These are phyloP conservation scores for Ceratobasidium sp. DNA, from an alignment of 1,284 basidiomycete species.

Conservation along the genomic window DNA sequence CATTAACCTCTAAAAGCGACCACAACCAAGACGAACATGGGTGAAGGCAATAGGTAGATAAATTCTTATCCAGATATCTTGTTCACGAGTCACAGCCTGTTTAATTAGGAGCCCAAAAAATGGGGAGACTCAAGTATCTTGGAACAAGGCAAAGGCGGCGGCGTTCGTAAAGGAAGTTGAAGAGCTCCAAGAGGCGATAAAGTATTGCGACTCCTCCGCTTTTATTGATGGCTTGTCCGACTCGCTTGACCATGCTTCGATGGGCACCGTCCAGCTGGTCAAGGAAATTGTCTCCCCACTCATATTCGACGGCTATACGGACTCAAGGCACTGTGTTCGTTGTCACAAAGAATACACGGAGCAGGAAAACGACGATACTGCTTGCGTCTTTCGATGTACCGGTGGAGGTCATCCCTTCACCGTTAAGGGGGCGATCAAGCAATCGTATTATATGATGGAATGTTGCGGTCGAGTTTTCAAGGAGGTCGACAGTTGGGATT, in stretches of 20 bases:
- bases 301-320: neutral
- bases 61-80: neutral
- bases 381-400: slow-evolving; percentile 1
- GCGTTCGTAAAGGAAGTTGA: neutral
- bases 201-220: neutral
- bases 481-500: neutral
- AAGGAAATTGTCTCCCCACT: neutral
- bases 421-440: neutral
- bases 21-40: neutral
- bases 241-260: neutral
- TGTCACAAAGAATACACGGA: slow-evolving; percentile 2
- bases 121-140: neutral
- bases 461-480: slow-evolving; percentile 9
- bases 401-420: neutral
- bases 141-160: neutral
- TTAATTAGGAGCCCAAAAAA: neutral
- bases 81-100: too few species aligned
- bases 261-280: neutral
- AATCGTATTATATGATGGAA: neutral
- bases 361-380: neutral
- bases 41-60: neutral
- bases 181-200: neutral
- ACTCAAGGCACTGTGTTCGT: neutral
- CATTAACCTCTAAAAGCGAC: too few species aligned
- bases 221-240: neutral